Base-by-base conservation (phyloP, 495 filamentous ascomycete species). In the Aspergillus egyptiacus region DNA sequence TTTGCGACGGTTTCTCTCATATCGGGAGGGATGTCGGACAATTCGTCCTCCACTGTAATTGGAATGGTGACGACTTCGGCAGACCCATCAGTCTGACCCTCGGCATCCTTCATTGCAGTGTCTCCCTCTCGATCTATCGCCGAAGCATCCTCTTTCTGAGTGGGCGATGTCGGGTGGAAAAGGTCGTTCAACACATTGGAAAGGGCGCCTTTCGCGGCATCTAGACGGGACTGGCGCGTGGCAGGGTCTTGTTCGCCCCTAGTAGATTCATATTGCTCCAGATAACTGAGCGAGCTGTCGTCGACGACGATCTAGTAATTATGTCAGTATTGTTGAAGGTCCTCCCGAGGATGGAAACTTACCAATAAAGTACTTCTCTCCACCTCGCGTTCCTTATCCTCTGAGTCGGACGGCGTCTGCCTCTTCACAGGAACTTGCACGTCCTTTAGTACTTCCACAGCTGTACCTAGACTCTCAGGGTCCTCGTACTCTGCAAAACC, bases 401-500 rank as follows among this genome's bases (percentile, higher is more conserved):
- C 73, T 48, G 69, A 72, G 22, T 72, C 57, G 19, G 58, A 67
- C 33, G 61, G 67, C 13, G 66, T 54, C 56, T 87, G 84, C 63
- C 77, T 84, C 72, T 88, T 87, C 47, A 85, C 70, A 48, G 93
- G 94, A 39, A 97, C 83, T 66, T 94, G 77, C 46, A 98, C 74
- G 60, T 90, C 85, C 69, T 81, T 84, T 59, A 96, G 79, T 37
- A 91, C 80, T 68, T 95, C 89, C 48, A 89, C 83, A 46, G 91
- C 93, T 41, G 83, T 83, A 69, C 82, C 82, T 56, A 99, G 75
- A 56, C 89, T 90, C 63, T 95, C 86, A 25, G 85, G 80, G 69
- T 97, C 90, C 50, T 95, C 91, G 69, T 86, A 99, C 70, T 97
- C 90, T 51, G 91, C 93, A 70, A 99, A 97, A 30, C 93, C 94